Evolutionary conservation across 139 green algal genomes (phyloP).

Genomic region (Chlorella sp.): DNA sequence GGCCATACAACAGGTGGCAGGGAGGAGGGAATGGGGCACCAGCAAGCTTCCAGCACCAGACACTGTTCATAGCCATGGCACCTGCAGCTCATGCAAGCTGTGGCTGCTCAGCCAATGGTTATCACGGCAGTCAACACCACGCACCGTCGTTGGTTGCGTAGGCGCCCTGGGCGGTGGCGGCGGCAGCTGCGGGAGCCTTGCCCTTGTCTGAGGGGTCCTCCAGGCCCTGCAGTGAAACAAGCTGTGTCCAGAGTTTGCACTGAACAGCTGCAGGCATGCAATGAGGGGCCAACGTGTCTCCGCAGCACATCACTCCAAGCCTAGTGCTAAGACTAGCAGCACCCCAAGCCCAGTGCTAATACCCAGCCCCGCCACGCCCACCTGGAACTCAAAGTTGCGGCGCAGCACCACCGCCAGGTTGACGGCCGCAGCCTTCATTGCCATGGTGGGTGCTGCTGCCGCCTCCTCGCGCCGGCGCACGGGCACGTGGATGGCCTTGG

Average conservation of each 20-base stretch:
- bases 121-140: not conserved
- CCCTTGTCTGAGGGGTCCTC: conserved; percentile 8
- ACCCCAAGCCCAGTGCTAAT: not conserved
- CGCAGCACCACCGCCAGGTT: conserved; percentile 73
- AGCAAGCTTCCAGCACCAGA: not conserved
- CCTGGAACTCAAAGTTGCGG: conserved; percentile 57
- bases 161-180: not conserved
- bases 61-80: too few relatives aligned
- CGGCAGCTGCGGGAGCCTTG: conserved; percentile 12
- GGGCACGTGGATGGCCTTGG: conserved; percentile 85
- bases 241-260: not conserved
- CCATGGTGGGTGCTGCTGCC: conserved; percentile 40
- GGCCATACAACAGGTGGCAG: too few relatives aligned
- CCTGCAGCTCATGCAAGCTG: not conserved
- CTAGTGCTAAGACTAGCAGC: not conserved
- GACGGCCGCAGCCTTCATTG: conserved; percentile 66
- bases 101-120: not conserved
- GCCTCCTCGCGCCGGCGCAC: conserved; percentile 65
- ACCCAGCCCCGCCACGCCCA: not conserved
- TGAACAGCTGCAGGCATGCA: not conserved
- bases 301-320: not conserved
- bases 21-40: not conserved
- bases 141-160: not conserved
- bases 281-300: not conserved
- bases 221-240: conserved; percentile 7